These are phyloP conservation scores for Thoreauomyces humboldtii DNA, from an alignment of 192 early-diverging fungal genomes.

Conservation along the genomic window DNA sequence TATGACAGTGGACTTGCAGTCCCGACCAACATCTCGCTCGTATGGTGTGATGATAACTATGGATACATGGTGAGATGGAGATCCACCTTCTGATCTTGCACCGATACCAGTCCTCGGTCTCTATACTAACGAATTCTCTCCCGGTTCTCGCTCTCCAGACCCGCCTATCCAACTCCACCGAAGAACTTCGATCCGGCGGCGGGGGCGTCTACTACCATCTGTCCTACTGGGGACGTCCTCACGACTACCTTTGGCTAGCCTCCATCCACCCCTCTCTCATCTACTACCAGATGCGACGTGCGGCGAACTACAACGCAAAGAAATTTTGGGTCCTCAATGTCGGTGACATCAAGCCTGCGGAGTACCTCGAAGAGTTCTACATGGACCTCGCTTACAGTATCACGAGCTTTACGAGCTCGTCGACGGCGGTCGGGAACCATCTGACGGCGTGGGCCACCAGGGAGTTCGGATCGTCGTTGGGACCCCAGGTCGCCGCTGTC, in stretches of 20 bases:
- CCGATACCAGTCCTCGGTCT: too few relatives aligned
- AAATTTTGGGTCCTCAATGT: conserved; percentile 26
- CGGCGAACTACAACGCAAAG: conserved; percentile 1
- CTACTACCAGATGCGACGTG: conserved; percentile 22
- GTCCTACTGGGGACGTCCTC: conserved; percentile 17
- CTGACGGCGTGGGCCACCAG: neutral
- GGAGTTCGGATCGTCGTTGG: conserved; percentile 1
- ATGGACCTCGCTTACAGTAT: conserved; percentile 24
- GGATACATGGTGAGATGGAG: too few relatives aligned
- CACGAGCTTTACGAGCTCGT: neutral
- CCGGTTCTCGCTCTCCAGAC: too few relatives aligned
- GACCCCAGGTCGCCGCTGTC: neutral
- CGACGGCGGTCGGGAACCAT: neutral
- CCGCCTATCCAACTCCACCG: conserved; percentile 14
- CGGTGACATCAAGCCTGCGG: conserved; percentile 28
- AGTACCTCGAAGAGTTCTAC: conserved; percentile 16
- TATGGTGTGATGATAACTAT: conserved; percentile 30
- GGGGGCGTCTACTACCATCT: conserved; percentile 27
- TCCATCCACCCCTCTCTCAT: conserved; percentile 15
- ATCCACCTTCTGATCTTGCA: too few relatives aligned
- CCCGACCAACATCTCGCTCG: conserved; percentile 7
- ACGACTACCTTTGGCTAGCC: conserved; percentile 15
- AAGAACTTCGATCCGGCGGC: conserved; percentile 9
- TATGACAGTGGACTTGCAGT: conserved; percentile 18
- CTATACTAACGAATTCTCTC: too few relatives aligned